phyloP scores from a whole-genome alignment of 1,139 yeast species.

The Candida sp. region DNA sequence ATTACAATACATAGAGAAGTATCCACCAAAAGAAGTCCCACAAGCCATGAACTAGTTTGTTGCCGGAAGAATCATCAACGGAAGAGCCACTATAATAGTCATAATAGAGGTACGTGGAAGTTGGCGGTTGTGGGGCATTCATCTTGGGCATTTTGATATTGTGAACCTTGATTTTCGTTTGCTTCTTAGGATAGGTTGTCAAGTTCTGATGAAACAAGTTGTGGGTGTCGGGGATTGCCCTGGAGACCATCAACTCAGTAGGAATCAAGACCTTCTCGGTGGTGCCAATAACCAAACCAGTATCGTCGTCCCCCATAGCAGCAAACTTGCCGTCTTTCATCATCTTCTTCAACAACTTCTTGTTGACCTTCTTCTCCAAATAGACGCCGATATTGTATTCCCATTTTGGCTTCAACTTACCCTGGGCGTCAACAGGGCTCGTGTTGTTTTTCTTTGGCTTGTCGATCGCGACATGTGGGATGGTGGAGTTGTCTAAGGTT shows the following conservation, averaged over 20 bases:
- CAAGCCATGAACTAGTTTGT: not conserved
- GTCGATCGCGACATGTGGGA: not conserved
- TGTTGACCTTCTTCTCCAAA: constrained; percentile 15
- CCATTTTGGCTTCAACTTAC: constrained; percentile 15
- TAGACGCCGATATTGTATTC: constrained; percentile 14
- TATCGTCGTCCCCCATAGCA: constrained; percentile 1
- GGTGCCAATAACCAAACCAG: not conserved
- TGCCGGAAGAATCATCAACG: not conserved
- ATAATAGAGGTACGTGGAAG: not conserved
- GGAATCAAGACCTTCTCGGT: constrained; percentile 6
- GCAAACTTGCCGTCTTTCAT: constrained; percentile 7
- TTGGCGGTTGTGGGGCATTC: not conserved
- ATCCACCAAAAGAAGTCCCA: constrained; percentile 1
- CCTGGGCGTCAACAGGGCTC: constrained; percentile 4
- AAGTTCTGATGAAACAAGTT: constrained; percentile 12
- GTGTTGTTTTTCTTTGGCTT: constrained; percentile 4
- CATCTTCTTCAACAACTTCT: constrained; percentile 12
- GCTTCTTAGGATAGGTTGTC: constrained; percentile 1
- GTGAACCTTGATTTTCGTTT: not conserved
- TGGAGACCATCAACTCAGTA: constrained; percentile 10
- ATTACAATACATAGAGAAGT: constrained; percentile 6
- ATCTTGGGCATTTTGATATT: not conserved
- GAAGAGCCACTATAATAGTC: not conserved
- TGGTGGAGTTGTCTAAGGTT: not conserved
- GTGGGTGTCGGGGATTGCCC: constrained; percentile 12